These are phyloP conservation scores for Blastocystis sp. DNA, from an alignment of 352 stramenopile species.

Conservation along the genomic window DNA sequence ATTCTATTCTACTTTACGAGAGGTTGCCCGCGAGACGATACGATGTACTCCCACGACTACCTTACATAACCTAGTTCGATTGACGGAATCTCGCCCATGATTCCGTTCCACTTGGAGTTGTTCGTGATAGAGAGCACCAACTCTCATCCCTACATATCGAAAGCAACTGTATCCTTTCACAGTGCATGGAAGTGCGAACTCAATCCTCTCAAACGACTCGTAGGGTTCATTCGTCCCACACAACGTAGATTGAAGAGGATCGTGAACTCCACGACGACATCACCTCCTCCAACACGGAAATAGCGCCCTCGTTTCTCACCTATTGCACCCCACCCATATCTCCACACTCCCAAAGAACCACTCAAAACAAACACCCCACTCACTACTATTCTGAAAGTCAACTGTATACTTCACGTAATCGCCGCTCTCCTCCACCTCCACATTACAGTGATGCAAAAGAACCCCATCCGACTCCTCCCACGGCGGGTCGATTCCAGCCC, in stretches of 20 bases:
- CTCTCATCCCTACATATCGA: background rate
- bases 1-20: background rate
- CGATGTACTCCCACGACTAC: background rate
- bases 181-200: slow-evolving; percentile 55
- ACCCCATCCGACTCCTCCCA: background rate
- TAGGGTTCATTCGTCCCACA: background rate
- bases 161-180: background rate
- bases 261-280: background rate
- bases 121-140: slow-evolving; percentile 15
- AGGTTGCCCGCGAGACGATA: background rate
- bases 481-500: background rate
- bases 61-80: background rate
- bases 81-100: background rate
- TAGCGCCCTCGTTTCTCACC: background rate
- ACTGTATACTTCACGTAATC: slow-evolving; percentile 29
- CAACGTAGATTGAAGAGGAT: background rate
- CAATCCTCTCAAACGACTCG: slow-evolving; percentile 9
- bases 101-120: slow-evolving; percentile 17
- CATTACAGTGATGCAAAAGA: background rate
- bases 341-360: too few species aligned
- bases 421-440: slow-evolving; percentile 6
- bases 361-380: slow-evolving; percentile 8
- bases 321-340: background rate
- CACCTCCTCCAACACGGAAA: background rate
- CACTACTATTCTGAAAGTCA: background rate